Evolutionary conservation across 1,139 yeast genomes (phyloP), one percentile per base, ranked within the genome.

Genomic region (Geotrichum carabidarum): DNA sequence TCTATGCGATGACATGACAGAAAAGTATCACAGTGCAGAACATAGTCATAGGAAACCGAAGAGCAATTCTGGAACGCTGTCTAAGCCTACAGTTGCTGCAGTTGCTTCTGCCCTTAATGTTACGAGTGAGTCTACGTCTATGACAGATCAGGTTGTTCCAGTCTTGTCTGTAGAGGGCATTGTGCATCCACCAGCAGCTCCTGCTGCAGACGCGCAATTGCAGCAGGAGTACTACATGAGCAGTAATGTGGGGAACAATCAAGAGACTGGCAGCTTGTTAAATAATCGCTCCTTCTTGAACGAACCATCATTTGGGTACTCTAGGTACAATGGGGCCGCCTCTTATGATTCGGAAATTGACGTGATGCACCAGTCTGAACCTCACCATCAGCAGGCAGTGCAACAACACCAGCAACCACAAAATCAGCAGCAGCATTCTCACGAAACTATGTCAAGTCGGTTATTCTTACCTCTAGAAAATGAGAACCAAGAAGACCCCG

Each of bases 1-100:
- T 64, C 74, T 89, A 53, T 86, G 89, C 61, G 81, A 86, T 1
- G 93, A 88, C 47, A 43, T 54, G 45, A 41, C 54, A 18, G 50
- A 47, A 38, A 54, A 54, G 42, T 54, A 44, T 18, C 48, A 54
- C 36, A 54, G 38, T n/a, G 40, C 55, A 2, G 49, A 50, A 14
- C 27, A 14, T 4, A 12, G 34, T 5, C 15, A 18, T 7, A 3
- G 15, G 17, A 18, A 42, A 12, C 34, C 22, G 14, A 27, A 27
- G 6, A 4, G 34, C 8, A n/a, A 14, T 17, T 7, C 42, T 5
- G 27, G 17, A 40, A 6, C 34, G 8, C 18, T 37, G 11, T 46
- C 49, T 3, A 38, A 27, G 7, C 49, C 49, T n/a, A 31, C 38
- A 2, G 30, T 30, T 12, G 44, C 49, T 1, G 35, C 41, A 5